Conservation (phyloP, 2,329 filamentous ascomycete species). For the Colletotrichum kahawae region DNA sequence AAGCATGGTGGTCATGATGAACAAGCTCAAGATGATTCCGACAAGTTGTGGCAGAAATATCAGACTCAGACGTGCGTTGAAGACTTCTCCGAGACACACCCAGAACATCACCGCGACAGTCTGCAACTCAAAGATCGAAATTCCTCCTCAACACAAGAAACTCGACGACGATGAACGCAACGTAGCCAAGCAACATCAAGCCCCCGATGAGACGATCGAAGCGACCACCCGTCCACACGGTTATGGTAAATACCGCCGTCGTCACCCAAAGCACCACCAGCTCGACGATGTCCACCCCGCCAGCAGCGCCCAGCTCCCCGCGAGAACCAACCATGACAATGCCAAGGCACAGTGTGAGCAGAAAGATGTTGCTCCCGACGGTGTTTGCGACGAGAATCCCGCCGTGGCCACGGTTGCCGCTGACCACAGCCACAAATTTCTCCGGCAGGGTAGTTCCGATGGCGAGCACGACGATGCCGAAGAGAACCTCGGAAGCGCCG, state of each 20-base stretch:
- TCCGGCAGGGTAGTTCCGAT: constrained; percentile 60
- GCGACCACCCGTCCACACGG: constrained; percentile 24
- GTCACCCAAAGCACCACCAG: constrained; percentile 23
- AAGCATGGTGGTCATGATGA: neutral
- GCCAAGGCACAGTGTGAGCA: constrained; percentile 55
- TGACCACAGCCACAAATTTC: constrained; percentile 55
- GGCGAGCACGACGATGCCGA: constrained; percentile 52
- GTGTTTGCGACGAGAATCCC: constrained; percentile 58
- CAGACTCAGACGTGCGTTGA: neutral
- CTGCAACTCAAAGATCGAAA: neutral
- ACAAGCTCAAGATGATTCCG: neutral
- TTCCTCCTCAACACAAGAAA: constrained; percentile 13
- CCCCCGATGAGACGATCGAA: constrained; percentile 13
- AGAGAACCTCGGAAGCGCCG: constrained; percentile 48
- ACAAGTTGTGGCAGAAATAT: neutral
- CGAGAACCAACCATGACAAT: constrained; percentile 31
- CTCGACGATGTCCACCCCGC: constrained; percentile 15
- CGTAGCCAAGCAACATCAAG: constrained; percentile 20
- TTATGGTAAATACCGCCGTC: constrained; percentile 21
- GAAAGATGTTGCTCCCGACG: constrained; percentile 59
- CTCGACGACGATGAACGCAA: constrained; percentile 24
- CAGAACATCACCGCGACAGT: neutral
- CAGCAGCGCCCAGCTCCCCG: constrained; percentile 7
- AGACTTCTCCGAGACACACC: neutral
- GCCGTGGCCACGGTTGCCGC: constrained; percentile 47